Conservation (phyloP, 768 basidiomycete species). For the Leccinum pellstonianum region DNA sequence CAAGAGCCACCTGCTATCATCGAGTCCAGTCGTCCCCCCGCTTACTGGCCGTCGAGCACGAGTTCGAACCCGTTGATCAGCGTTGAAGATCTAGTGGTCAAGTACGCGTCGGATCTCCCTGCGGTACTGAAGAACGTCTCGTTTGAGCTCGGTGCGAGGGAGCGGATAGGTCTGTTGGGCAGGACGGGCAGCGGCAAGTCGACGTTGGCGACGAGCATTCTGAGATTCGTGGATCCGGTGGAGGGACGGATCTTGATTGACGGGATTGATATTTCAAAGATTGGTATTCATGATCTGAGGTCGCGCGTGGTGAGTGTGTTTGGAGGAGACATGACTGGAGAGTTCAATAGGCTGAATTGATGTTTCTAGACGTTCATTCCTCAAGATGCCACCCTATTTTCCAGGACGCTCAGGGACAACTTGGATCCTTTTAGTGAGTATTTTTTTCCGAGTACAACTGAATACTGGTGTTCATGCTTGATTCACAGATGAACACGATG, state of each 20-base stretch:
- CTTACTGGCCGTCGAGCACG: slow-evolving; percentile 87
- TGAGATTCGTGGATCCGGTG: slow-evolving; percentile 81
- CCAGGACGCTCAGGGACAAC: slow-evolving; percentile 74
- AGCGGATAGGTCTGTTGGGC: slow-evolving; percentile 78
- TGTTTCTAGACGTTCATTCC: slow-evolving; percentile 69
- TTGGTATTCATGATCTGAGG: slow-evolving; percentile 83
- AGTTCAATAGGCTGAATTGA: neutral
- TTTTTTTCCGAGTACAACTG: neutral
- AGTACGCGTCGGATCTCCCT: slow-evolving; percentile 83
- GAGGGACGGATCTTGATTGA: slow-evolving; percentile 78
- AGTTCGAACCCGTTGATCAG: slow-evolving; percentile 55
- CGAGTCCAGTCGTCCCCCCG: slow-evolving; percentile 74
- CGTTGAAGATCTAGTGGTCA: slow-evolving; percentile 75
- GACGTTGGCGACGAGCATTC: slow-evolving; percentile 81
- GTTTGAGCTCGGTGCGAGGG: slow-evolving; percentile 67
- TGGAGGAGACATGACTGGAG: slow-evolving; percentile 2
- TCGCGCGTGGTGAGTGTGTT: slow-evolving; percentile 59
- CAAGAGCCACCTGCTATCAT: slow-evolving; percentile 82
- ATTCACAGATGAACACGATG: slow-evolving; percentile 64
- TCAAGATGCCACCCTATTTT: slow-evolving; percentile 75
- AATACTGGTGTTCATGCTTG: neutral
- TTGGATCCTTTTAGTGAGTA: slow-evolving; percentile 64
- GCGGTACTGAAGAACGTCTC: slow-evolving; percentile 74
- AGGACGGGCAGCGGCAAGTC: slow-evolving; percentile 83
- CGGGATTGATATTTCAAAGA: slow-evolving; percentile 83